Base-by-base conservation (phyloP, 2,329 filamentous ascomycete species). In the Fusarium stilboides region DNA sequence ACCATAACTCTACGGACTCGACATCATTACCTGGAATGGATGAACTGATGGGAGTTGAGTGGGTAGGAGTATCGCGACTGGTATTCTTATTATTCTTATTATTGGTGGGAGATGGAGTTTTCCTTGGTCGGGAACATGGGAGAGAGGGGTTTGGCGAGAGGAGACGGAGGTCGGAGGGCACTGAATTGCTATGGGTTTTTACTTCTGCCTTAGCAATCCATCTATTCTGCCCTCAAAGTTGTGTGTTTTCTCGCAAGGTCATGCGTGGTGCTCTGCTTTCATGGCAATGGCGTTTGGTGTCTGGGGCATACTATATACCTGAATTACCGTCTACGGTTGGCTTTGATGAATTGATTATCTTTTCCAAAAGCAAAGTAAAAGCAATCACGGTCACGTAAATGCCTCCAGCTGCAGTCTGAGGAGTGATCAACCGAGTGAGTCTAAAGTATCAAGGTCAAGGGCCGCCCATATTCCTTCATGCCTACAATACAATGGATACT, bases 281-380 rank as follows among this genome's bases (percentile, higher is more conserved):
- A 78, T 77, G 72, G 77, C 76, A 79, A 71, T 61, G 77, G 77
- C 72, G 77, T 77, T 75, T 69, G 71, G 74, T 77, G 65, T 75
- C 71, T 68, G 69, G 72, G 67, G 71, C 73, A 76, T 74, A 68
- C 70, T 74, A 75, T 76, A 77, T 77, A 74, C 74, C 71, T 78
- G 72, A 73, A 74, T 69, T 72, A 57, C 59, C 62, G 43, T 54
- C 50, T 49, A 40, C 20, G 54, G 42, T 62, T 66, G 62, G 60
- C 52, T 39, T 60, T 71, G 54, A 67, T 67, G 63, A 72, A 67
- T 52, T 45, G 39, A 46, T 45, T 47, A 26, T 49, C 44, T 43
- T 43, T 17, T 17, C 45, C 42, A n/a, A 39, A 47, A 33, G 31
- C 34, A n/a, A 13, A 40, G n/a, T 12, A 6, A 17, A 57, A 57